A percentile compares a stretch with the other conserved stretches of the same genome.
These are phyloP conservation scores for Malania oleifera DNA, from an alignment of 164 flowering plant species.

Conservation along the genomic window DNA sequence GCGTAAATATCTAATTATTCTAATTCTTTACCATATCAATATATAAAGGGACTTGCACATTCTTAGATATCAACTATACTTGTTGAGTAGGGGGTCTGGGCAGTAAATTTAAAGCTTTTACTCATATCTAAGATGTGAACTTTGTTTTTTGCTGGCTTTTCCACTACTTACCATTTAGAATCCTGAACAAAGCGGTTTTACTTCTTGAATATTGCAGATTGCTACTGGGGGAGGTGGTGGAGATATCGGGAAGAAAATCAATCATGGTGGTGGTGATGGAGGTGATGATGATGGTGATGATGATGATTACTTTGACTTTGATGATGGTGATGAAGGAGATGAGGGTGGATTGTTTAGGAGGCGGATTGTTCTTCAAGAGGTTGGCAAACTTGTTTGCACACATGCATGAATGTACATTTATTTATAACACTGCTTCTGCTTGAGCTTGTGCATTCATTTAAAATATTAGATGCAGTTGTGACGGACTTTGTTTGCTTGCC, in stretches of 20 bases:
- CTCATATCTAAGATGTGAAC: background rate
- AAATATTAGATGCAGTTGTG: constrained; percentile 2
- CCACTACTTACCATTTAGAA: background rate
- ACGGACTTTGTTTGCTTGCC: constrained; percentile 18
- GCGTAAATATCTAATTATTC: too few relatives aligned
- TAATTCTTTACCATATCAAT: too few relatives aligned
- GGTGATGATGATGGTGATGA: constrained; percentile 97
- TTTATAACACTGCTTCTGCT: background rate
- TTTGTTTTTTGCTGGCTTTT: background rate
- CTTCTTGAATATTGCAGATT: constrained; percentile 36
- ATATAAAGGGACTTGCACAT: too few relatives aligned
- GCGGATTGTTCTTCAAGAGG: constrained; percentile 78
- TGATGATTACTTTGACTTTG: constrained; percentile 94
- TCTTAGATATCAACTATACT: too few relatives aligned
- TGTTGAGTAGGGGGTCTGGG: too few relatives aligned
- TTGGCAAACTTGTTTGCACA: constrained; percentile 16
- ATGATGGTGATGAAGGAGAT: constrained; percentile 95
- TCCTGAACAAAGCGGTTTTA: constrained; percentile 4
- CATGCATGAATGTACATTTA: background rate
- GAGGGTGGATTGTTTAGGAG: constrained; percentile 89
- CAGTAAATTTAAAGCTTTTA: too few relatives aligned
- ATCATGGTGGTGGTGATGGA: constrained; percentile 94
- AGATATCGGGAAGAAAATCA: constrained; percentile 75
- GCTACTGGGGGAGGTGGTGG: constrained; percentile 91
- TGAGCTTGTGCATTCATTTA: background rate